phyloP scores from a whole-genome alignment of 1,284 basidiomycete genomes.

The Phenoliferia sp. region DNA sequence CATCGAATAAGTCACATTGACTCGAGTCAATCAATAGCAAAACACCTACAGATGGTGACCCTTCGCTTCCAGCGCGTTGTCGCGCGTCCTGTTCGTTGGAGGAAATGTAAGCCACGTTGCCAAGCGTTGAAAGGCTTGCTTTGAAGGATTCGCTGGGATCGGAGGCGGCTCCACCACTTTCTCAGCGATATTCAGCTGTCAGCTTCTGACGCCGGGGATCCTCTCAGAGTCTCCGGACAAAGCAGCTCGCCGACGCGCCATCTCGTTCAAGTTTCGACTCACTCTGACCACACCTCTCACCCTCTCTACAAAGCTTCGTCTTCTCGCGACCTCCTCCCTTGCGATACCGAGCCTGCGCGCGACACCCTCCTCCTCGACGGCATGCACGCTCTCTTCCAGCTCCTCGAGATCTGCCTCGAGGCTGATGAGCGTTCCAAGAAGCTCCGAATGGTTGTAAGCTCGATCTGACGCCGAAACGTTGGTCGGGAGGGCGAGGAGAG shows the following conservation, averaged over 20 bases:
- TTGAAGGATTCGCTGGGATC: no score
- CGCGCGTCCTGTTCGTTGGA: neutral
- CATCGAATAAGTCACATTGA: neutral
- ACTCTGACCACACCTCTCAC: slow-evolving; percentile 73
- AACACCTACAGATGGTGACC: neutral
- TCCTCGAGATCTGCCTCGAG: slow-evolving; percentile 81
- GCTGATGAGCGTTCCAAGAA: slow-evolving; percentile 66
- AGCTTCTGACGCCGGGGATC: no score
- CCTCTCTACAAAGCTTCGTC: slow-evolving; percentile 66
- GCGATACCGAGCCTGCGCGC: slow-evolving; percentile 77
- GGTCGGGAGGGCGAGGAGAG: neutral
- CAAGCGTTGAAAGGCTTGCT: neutral
- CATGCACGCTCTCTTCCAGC: slow-evolving; percentile 80
- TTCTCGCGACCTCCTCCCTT: slow-evolving; percentile 62
- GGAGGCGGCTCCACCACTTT: no score
- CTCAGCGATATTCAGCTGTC: no score
- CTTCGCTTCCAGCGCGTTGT: neutral
- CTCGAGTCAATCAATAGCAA: neutral
- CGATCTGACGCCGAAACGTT: neutral
- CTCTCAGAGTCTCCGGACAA: no score
- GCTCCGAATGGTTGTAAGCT: slow-evolving; percentile 44
- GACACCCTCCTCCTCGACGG: slow-evolving; percentile 65
- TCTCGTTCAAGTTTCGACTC: slow-evolving; percentile 40
- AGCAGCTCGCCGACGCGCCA: no score
- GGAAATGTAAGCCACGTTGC: neutral